Conservation (phyloP, 2,329 filamentous ascomycete genomes). For the Colletotrichum graminicola region DNA sequence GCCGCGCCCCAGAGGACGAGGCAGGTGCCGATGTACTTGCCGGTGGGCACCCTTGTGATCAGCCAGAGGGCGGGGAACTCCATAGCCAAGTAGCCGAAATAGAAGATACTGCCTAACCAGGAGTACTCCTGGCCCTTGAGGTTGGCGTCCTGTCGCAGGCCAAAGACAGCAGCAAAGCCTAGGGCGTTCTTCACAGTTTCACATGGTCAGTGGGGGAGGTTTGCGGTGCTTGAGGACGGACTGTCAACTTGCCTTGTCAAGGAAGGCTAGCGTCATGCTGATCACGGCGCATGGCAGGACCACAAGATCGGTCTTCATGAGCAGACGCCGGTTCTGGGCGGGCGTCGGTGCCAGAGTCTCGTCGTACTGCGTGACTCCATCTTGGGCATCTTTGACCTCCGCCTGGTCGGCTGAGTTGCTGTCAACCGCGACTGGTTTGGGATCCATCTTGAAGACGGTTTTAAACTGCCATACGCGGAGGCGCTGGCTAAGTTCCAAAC, state of each 20-base stretch:
- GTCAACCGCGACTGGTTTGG: constrained; percentile 8
- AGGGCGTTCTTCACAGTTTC: constrained; percentile 29
- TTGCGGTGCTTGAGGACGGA: background rate
- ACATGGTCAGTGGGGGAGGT: constrained; percentile 3
- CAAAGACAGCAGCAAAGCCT: constrained; percentile 66
- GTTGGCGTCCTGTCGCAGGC: constrained; percentile 61
- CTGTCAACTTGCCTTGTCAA: constrained; percentile 37
- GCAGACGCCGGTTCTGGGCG: constrained; percentile 35
- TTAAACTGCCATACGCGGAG: background rate
- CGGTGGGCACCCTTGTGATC: constrained; percentile 59
- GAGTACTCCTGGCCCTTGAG: constrained; percentile 68
- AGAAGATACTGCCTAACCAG: constrained; percentile 66
- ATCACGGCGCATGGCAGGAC: constrained; percentile 41
- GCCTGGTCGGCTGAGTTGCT: background rate
- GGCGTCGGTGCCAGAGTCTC: constrained; percentile 19
- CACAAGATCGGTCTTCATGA: constrained; percentile 42
- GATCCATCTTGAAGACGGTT: constrained; percentile 11
- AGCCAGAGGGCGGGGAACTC: constrained; percentile 69
- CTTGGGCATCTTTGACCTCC: constrained; percentile 11
- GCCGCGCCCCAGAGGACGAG: constrained; percentile 58
- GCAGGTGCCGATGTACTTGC: constrained; percentile 29
- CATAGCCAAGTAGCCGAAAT: constrained; percentile 72
- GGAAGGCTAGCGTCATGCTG: constrained; percentile 43
- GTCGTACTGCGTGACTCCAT: constrained; percentile 7
- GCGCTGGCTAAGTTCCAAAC: background rate